phyloP scores from a whole-genome alignment of 2,329 filamentous ascomycete species.

The Colletotrichum zoysiae region DNA sequence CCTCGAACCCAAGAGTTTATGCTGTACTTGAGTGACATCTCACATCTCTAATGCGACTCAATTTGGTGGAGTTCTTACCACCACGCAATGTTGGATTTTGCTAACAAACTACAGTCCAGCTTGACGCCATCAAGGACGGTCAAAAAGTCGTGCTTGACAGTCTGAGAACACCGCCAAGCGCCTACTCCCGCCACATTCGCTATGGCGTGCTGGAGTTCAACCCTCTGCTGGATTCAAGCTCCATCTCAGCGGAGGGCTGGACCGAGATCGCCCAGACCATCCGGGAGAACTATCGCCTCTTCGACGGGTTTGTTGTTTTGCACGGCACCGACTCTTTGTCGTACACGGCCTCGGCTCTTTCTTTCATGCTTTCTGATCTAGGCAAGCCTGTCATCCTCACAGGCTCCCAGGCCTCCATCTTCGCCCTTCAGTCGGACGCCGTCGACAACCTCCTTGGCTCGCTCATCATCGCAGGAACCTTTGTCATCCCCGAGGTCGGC shows the following conservation, averaged over 20 bases:
- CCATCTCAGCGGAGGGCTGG: constrained; percentile 89
- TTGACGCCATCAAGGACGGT: constrained; percentile 66
- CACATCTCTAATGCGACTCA: neutral
- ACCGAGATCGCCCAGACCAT: constrained; percentile 85
- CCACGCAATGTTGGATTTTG: neutral
- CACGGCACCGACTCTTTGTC: constrained; percentile 92
- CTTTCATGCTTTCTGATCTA: constrained; percentile 92
- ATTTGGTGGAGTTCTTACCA: neutral
- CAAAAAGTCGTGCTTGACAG: constrained; percentile 69
- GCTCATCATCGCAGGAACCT: constrained; percentile 90
- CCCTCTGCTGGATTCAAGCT: constrained; percentile 88
- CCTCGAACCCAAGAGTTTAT: neutral
- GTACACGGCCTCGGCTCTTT: constrained; percentile 90
- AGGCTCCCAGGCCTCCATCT: constrained; percentile 86
- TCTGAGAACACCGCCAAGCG: constrained; percentile 82
- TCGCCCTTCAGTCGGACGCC: constrained; percentile 90
- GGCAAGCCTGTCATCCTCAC: constrained; percentile 94
- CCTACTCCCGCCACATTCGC: constrained; percentile 83
- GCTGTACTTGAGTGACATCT: neutral
- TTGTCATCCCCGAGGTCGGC: constrained; percentile 92
- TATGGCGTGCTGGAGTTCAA: constrained; percentile 89
- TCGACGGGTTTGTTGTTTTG: constrained; percentile 91
- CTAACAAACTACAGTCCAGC: constrained; percentile 54
- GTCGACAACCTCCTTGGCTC: constrained; percentile 91
- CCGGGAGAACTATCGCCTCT: constrained; percentile 86